phyloP scores from a whole-genome alignment of 345 rosid genomes.

The Populus pruinosa region DNA sequence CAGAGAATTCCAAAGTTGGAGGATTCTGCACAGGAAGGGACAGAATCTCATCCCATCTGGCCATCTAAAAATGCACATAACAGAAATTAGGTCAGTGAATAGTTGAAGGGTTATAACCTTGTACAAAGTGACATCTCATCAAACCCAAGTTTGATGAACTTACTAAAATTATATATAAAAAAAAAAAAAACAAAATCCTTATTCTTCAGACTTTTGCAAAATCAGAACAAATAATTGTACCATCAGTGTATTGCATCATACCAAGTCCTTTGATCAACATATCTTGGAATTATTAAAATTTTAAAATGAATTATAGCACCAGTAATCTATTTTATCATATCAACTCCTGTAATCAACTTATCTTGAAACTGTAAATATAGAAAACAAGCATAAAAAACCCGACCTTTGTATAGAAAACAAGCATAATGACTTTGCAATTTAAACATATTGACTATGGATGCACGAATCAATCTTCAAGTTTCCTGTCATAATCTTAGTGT shows the following conservation, averaged over 20 bases:
- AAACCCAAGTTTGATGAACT: background rate
- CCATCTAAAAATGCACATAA: conserved; percentile 50
- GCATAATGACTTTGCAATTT: background rate
- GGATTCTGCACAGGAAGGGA: conserved; percentile 92
- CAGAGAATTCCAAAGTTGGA: conserved; percentile 67
- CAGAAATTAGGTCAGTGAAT: background rate
- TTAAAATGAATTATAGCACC: background rate
- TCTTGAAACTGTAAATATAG: background rate
- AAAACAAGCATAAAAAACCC: background rate
- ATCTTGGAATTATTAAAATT: background rate
- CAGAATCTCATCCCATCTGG: conserved; percentile 93
- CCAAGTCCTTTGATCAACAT: background rate
- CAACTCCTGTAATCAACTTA: background rate
- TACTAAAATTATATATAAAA: background rate
- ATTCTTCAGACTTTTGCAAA: background rate
- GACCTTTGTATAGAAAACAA: background rate
- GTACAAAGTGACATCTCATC: background rate
- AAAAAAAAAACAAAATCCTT: background rate
- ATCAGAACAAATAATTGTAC: background rate
- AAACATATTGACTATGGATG: background rate
- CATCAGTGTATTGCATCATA: background rate
- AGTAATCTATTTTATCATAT: background rate
- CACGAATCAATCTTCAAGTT: background rate
- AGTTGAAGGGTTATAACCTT: background rate
- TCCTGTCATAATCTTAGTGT: background rate